A percentile compares a stretch with the other conserved stretches of the same genome.
These are phyloP conservation scores for Pyracantha coccinea DNA, from an alignment of 331 rosid species.

Conservation along the genomic window DNA sequence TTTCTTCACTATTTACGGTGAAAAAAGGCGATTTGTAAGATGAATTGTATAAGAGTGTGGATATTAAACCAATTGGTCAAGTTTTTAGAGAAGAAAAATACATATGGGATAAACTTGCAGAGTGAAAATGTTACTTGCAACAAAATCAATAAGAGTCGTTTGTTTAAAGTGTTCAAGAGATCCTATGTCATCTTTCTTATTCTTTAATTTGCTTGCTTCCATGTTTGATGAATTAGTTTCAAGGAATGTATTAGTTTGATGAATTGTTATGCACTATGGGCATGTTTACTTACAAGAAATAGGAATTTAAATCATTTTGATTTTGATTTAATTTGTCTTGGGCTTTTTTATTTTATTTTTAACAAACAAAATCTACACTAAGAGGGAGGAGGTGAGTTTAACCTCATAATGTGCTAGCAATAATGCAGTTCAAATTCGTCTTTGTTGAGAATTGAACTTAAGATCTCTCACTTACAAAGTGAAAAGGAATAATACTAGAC, in stretches of 20 bases:
- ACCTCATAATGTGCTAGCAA: too few species aligned
- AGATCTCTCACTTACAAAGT: too few species aligned
- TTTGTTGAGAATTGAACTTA: rapidly evolving
- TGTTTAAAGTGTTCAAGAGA: not conserved
- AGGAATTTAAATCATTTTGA: too few species aligned
- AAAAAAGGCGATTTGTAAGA: not conserved
- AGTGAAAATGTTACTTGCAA: not conserved
- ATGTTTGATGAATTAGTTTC: too few species aligned
- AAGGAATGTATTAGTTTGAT: too few species aligned
- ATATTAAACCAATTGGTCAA: not conserved
- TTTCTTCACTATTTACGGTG: constrained; percentile 1
- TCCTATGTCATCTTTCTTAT: not conserved
- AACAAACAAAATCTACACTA: too few species aligned
- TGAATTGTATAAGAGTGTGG: not conserved
- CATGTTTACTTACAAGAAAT: too few species aligned
- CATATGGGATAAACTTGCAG: not conserved
- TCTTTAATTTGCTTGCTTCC: not conserved
- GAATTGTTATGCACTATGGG: too few species aligned
- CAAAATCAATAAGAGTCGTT: not conserved
- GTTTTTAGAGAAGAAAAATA: not conserved
- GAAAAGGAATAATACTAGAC: too few species aligned
- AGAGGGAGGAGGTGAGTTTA: too few species aligned
- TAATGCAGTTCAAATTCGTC: rapidly evolving
- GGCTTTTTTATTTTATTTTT: too few species aligned
- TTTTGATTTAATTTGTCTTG: too few species aligned